Conservation (phyloP, 2,329 filamentous ascomycete genomes). For the Purpureocillium takamizusanense region DNA sequence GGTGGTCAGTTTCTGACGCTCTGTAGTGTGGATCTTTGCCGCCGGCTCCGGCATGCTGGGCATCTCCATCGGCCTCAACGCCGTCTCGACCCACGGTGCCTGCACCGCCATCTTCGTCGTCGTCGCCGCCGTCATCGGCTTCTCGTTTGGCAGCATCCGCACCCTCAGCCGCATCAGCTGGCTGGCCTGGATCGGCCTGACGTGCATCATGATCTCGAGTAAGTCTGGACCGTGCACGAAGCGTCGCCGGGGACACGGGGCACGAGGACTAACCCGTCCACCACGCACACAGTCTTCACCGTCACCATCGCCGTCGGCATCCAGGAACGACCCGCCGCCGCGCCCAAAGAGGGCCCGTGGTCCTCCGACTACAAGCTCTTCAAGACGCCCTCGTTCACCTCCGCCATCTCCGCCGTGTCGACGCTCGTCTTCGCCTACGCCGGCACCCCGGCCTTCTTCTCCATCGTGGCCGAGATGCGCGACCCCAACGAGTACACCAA, state of each 20-base stretch:
- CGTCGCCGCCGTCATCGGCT: conserved; percentile 16
- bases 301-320: conserved; percentile 3
- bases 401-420: conserved; percentile 20
- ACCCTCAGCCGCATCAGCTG: conserved; percentile 16
- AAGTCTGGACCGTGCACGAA: too few species aligned
- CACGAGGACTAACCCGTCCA: too few species aligned
- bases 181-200: conserved; percentile 16
- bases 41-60: conserved; percentile 29
- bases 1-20: too few species aligned
- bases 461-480: conserved; percentile 22
- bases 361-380: conserved; percentile 18
- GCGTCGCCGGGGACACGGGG: too few species aligned
- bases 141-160: conserved; percentile 18
- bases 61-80: conserved; percentile 25
- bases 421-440: conserved; percentile 26
- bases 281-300: conserved; percentile 3
- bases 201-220: conserved; percentile 12
- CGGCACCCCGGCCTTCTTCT: conserved; percentile 24
- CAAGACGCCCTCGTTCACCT: conserved; percentile 18
- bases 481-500: conserved; percentile 18
- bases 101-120: conserved; percentile 17
- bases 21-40: conserved; percentile 11
- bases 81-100: conserved; percentile 20
- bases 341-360: conserved; percentile 13
- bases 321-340: conserved; percentile 13